phyloP scores from a whole-genome alignment of 192 early-diverging fungal species.

The Linnemannia zychae region DNA sequence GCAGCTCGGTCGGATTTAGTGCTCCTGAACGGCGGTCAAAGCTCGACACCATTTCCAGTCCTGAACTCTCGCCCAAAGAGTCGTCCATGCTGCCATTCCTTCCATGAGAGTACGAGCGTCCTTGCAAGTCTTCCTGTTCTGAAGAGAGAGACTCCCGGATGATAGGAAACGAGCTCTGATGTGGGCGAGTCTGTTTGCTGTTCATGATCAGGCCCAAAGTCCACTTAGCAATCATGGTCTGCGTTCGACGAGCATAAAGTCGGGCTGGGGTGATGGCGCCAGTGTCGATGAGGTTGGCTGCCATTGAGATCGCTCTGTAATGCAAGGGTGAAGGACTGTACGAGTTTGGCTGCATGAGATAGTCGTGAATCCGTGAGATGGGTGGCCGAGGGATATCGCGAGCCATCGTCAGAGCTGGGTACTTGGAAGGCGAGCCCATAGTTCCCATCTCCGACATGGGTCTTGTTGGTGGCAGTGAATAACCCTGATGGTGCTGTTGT shows the following conservation, averaged over 20 bases:
- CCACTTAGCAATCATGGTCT: slow-evolving; percentile 57
- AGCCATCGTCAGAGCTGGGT: slow-evolving; percentile 35
- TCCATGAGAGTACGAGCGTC: not conserved
- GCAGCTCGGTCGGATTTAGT: slow-evolving; percentile 29
- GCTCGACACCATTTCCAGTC: slow-evolving; percentile 28
- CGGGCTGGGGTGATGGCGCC: slow-evolving; percentile 53
- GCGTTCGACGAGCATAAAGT: slow-evolving; percentile 45
- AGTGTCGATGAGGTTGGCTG: slow-evolving; percentile 48
- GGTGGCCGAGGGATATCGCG: slow-evolving; percentile 48
- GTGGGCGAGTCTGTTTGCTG: slow-evolving; percentile 19
- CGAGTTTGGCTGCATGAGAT: slow-evolving; percentile 38
- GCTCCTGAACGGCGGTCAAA: slow-evolving; percentile 20
- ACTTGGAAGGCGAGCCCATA: slow-evolving; percentile 18
- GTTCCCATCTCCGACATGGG: slow-evolving; percentile 43
- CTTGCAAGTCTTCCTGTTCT: slow-evolving; percentile 28
- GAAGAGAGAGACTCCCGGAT: slow-evolving; percentile 39
- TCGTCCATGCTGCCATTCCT: slow-evolving; percentile 10
- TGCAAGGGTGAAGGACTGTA: slow-evolving; percentile 50
- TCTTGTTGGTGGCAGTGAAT: slow-evolving; percentile 10
- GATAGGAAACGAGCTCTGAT: slow-evolving; percentile 20
- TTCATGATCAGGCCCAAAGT: slow-evolving; percentile 52
- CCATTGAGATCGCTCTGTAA: slow-evolving; percentile 50
- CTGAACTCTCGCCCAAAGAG: not conserved
- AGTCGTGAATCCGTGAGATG: slow-evolving; percentile 44
- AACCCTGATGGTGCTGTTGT: not conserved